Evolutionary conservation across 176 grass and related monocot genomes (phyloP).

Genomic region (Aegilops umbellulata): DNA sequence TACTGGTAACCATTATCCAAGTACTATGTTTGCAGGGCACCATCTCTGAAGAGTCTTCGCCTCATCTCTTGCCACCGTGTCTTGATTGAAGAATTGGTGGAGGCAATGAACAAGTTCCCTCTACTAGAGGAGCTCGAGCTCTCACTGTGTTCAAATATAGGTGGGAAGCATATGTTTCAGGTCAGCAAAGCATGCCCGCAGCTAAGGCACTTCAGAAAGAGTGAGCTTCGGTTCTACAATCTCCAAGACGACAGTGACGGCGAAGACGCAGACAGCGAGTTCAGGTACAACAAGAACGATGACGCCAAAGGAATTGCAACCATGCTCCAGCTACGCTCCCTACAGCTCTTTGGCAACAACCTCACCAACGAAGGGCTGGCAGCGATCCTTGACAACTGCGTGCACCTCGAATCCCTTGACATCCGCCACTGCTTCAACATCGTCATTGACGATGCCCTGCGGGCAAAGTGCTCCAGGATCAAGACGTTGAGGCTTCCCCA

Average conservation of each 20-base stretch:
- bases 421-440: background rate
- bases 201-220: background rate
- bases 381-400: background rate
- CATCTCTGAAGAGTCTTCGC: background rate
- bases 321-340: too few species aligned
- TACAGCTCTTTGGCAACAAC: background rate
- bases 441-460: too few species aligned
- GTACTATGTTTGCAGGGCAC: background rate
- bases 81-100: background rate
- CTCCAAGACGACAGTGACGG: background rate
- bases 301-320: too few species aligned
- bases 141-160: background rate
- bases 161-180: background rate
- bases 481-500: background rate
- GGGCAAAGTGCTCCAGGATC: too few species aligned
- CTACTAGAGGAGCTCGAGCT: background rate
- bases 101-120: background rate
- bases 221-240: background rate
- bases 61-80: background rate
- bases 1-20: background rate
- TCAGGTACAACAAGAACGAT: background rate
- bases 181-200: background rate
- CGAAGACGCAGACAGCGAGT: background rate
- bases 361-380: background rate
- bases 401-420: background rate